Evolutionary conservation across 345 rosid genomes (phyloP), one percentile per base, ranked within the genome.

Genomic region (Sisymbrium altissimum): DNA sequence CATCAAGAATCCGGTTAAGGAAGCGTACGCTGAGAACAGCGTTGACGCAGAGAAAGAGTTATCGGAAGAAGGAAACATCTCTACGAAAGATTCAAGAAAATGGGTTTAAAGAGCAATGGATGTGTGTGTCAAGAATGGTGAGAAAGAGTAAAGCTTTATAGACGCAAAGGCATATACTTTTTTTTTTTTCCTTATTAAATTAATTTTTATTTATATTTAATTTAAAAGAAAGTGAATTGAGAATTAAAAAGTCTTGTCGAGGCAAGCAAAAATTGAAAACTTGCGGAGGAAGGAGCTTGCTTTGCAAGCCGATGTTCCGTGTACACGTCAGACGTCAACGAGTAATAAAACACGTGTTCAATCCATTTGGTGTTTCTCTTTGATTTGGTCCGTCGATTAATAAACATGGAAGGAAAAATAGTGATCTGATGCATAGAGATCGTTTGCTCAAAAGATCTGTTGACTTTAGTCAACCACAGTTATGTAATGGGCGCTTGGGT

Each of bases 21-120:
- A 74, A 30, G 89, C 81, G 74, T 81, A 83, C 3, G 85, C 78
- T 33, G 84, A 74, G 76, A 85, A 75, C 32, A 85, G 17, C 9
- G 68, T 5, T 55, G 85, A 44, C 1, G 80, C 59, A 6, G 81
- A 71, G 41, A 64, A 70, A 9, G 79, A 66, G 17, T 77, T 60
- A 14, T 70, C 80, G 0, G 75, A 41, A 1, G 64, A 44, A 53
- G 77, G 38, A 64, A 80, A 80, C 85, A 84, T 81, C 32, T 59
- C 3, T 23, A 3, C 25, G 25, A 23, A 17, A 44, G 27, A 23
- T 45, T 56, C 7, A 39, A 13, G 58, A 33, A 52, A 15, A 46
- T 3, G 7, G 29, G 39, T 35, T 30, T 33, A 15, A n/a, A 32
- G 17, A 57, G 38, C 1, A 38, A 33, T 35, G 10, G 38, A n/a